Percentiles rank a stretch among this genome's conserved stretches.
Evolutionary conservation across 2,329 filamentous ascomycete species (phyloP).

Genomic region (Phaeosphaeria sp.): DNA sequence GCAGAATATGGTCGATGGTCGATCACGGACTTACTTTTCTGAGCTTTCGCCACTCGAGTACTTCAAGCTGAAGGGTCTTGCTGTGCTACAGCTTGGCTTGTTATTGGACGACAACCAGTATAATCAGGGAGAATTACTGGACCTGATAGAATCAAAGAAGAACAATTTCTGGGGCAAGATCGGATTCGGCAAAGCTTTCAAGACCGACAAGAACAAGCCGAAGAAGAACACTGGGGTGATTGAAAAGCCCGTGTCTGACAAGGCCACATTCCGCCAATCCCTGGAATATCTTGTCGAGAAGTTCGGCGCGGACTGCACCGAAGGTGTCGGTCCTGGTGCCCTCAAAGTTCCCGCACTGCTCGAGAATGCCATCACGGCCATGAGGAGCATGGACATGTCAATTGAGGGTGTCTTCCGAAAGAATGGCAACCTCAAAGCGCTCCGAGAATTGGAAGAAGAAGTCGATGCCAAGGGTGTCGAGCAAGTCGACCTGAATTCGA

Average conservation of each 20-base stretch:
- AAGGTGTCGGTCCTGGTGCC: slow-evolving; percentile 90
- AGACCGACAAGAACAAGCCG: slow-evolving; percentile 77
- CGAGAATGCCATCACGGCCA: slow-evolving; percentile 91
- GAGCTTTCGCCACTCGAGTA: slow-evolving; percentile 95
- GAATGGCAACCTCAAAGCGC: slow-evolving; percentile 96
- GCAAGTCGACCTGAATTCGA: slow-evolving; percentile 82
- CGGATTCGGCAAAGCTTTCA: slow-evolving; percentile 94
- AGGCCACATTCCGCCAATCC: slow-evolving; percentile 89
- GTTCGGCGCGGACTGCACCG: slow-evolving; percentile 95
- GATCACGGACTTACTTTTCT: slow-evolving; percentile 86
- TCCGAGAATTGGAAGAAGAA: slow-evolving; percentile 82
- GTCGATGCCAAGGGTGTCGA: slow-evolving; percentile 89
- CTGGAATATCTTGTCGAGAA: slow-evolving; percentile 89
- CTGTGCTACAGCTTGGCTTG: slow-evolving; percentile 93
- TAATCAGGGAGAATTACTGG: slow-evolving; percentile 88
- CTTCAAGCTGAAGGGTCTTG: slow-evolving; percentile 94
- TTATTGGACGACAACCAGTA: slow-evolving; percentile 90
- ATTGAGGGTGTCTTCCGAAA: slow-evolving; percentile 99
- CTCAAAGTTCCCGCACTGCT: slow-evolving; percentile 90
- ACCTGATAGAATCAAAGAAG: slow-evolving; percentile 91
- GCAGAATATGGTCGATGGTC: slow-evolving; percentile 59
- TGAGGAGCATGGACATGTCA: slow-evolving; percentile 99
- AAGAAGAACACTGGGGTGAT: slow-evolving; percentile 71
- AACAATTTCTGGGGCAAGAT: slow-evolving; percentile 98
- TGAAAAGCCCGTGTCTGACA: slow-evolving; percentile 54